Evolutionary conservation across 441 rosid species (phyloP), one percentile per base, ranked within the genome.

Genomic region (Melianthus villosus): DNA sequence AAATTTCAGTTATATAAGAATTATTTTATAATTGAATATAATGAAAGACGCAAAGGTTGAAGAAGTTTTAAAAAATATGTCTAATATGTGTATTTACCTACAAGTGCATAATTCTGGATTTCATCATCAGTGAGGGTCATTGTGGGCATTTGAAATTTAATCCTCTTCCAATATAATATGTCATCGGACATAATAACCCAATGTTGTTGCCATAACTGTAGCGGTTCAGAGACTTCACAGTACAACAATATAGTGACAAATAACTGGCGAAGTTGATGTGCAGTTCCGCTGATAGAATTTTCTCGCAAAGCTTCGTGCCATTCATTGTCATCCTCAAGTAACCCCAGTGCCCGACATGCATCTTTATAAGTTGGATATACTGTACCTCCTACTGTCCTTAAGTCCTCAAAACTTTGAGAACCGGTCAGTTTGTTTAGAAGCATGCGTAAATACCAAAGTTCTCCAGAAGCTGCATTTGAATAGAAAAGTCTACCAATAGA

Each of bases 321-420:
- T 28, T 51, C 38, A 9, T 15, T 35, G 16, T 42, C 38, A 9
- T 43, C 37, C 9, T 7, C 57, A 4, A 52, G 17, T 11, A 48
- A 34, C 2, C 43, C 34, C 7, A 46, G n/a, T 3, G 54, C 27
- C n/a, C 19, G 19, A 8, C 48, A 47, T 9, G 25, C 10, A 0
- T 8, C 30, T 1, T 31, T 15, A n/a, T n/a, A 41, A 14, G 49
- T 19, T n/a, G 42, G 8, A 18, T 46, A 12, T 3, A 11, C 1
- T 5, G 11, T 17, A 1, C 44, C 48, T 20, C 34, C 11, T 0
- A 44, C 45, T 19, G 22, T 30, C 17, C 31, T 10, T 0, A 50
- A 14, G 10, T 50, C 34, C 5, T 53, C 20, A 38, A 17, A 38
- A 22, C 20, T 4, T 17, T 3, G 20, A 3, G 28, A 8, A 2